Evolutionary conservation across 2,329 filamentous ascomycete species (phyloP).

Genomic region (Fusarium citri): DNA sequence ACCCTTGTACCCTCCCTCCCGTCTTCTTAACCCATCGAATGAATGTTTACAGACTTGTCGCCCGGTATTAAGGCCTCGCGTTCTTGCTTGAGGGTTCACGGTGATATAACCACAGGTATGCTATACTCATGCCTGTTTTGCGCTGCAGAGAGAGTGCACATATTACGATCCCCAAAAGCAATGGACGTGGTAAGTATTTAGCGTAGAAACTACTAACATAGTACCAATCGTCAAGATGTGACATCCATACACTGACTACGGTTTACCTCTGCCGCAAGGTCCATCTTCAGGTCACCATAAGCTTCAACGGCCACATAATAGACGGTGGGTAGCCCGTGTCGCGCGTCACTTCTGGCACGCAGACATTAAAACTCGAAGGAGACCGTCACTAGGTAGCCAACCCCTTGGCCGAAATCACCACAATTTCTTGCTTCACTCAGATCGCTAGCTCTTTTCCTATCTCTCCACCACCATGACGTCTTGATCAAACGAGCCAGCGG

Average conservation of each 20-base stretch:
- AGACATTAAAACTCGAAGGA: neutral
- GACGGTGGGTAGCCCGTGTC: constrained; percentile 30
- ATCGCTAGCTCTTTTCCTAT: constrained; percentile 4
- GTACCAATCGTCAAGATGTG: constrained; percentile 9
- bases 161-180: neutral
- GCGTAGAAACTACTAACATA: constrained; percentile 7
- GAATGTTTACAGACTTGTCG: constrained; percentile 25
- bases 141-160: neutral
- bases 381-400: neutral
- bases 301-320: constrained; percentile 20
- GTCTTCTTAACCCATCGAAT: constrained; percentile 34
- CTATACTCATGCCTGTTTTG: constrained; percentile 1
- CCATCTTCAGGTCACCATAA: constrained; percentile 28
- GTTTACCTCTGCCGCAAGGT: constrained; percentile 24
- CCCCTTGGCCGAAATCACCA: neutral
- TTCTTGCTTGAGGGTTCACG: constrained; percentile 15
- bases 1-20: constrained; percentile 43
- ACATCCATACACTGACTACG: constrained; percentile 11
- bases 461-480: constrained; percentile 8
- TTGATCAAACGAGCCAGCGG: constrained; percentile 22
- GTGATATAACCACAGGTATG: constrained; percentile 6
- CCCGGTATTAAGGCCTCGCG: constrained; percentile 14
- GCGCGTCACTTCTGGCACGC: neutral
- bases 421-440: neutral
- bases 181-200: neutral